Evolutionary conservation across 768 basidiomycete species (phyloP), one percentile per base, ranked within the genome.

Genomic region (Lactifluus echinatus): DNA sequence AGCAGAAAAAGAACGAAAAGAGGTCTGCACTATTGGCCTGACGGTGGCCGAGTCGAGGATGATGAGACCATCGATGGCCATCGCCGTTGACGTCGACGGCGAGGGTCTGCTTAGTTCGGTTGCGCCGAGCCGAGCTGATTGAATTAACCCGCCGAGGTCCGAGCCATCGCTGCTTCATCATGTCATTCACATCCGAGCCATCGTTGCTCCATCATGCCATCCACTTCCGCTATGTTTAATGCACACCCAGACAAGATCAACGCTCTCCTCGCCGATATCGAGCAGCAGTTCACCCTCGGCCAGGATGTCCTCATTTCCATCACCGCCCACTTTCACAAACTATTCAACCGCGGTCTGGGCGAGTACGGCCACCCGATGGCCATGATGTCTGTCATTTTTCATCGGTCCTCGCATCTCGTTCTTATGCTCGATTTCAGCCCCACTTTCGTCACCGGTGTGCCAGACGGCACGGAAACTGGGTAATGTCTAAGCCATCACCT

Each of bases 381-480:
- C 6, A 96, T 97, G 90, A 93, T 97, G 84, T 89, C 63, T 55
- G 82, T 67, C 3, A n/a, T n/a, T 8, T 8, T 23, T 28, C 23
- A 24, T 34, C 2, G 55, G 21, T 39, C 24, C 31, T 17, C 44
- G 40, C 24, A 37, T 24, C 19, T 36, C 24, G 5, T 43, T 19
- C 39, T 63, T 11, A 56, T 44, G 36, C 24, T 15, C 37, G 43
- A 37, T 53, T 10, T 24, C 49, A 93, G 91, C 63, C 96, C 96
- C 6, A 89, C 92, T 10, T 99, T 91, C 72, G 91, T 98, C 42
- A 92, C 89, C n/a, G 86, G 87, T 50, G 91, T 96, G 24, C 96
- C 96, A 44, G 80, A 96, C 70, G 96, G 96, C 45, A 82, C 85
- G 49, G 96, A 99, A 72, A 87, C 82, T 56, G 96, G 96, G 92